Evolutionary conservation across 257 asterid genomes (phyloP), one percentile per base, ranked within the genome.

Genomic region (Haberlea rhodopensis): DNA sequence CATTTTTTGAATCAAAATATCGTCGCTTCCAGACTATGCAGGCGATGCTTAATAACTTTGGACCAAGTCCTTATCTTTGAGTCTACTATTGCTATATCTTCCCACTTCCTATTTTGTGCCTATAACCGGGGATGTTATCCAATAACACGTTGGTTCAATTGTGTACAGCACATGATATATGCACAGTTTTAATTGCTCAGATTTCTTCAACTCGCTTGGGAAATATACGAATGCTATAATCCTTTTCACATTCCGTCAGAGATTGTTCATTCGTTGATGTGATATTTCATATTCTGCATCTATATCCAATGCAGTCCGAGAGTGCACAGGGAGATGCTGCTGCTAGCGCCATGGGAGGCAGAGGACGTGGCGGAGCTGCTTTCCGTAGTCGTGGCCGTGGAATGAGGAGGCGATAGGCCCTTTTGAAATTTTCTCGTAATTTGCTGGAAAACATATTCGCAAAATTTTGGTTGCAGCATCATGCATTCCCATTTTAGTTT

Each of bases 271-370:
- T 40, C 18, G 3, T 40, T 3, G n/a, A 40, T 3, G 48, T 40
- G 6, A 40, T 40, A 13, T 11, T 11, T 40, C 48, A 40, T 40
- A 13, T 40, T 40, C 3, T 9, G 3, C 6, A 40, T 40, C 18
- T 8, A 8, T 23, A 13, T 28, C 0, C 21, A 65, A 68, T 67
- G 74, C 79, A 94, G 99, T 94, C 99, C 5, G 96, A 94, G 86
- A 94, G 99, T 78, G 99, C 99, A 32, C 97, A 90, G 77, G 99
- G 99, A 71, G 99, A 87, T 60, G 99, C 97, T 49, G 96, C 96
- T 3, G 89, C 87, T 2, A 43, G 84, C 29, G 91, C 92, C 53
- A 87, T 87, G 97, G 96, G 95, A n/a, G 88, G 88, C 23, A 74
- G 95, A 78, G 90, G 95, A 43, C 85, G 94, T 3, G 95, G 96